These are phyloP conservation scores for Periconia sp. DNA, from an alignment of 2,329 filamentous ascomycete species.

Conservation along the genomic window DNA sequence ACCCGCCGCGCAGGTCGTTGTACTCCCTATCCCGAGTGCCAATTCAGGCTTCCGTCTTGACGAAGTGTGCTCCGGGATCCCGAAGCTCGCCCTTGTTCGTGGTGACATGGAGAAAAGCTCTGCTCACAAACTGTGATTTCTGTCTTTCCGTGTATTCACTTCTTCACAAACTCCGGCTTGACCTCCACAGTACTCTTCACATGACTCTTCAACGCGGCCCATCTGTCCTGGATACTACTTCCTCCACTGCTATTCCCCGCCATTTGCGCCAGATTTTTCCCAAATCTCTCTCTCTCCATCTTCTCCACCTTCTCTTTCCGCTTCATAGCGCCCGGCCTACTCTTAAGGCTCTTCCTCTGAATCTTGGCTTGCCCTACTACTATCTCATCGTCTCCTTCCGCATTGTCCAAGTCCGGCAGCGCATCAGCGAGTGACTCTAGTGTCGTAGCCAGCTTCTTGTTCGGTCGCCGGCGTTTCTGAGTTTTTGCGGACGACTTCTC, in stretches of 20 bases:
- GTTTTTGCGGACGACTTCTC: slow-evolving; percentile 64
- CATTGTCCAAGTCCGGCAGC: slow-evolving; percentile 67
- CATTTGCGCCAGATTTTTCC: slow-evolving; percentile 80
- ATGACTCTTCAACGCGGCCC: slow-evolving; percentile 82
- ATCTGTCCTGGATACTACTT: slow-evolving; percentile 54
- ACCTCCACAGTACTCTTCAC: slow-evolving; percentile 90
- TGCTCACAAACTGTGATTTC: background rate
- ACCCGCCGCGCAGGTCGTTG: no score
- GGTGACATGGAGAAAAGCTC: no score
- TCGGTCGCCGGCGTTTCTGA: slow-evolving; percentile 70
- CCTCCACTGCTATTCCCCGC: slow-evolving; percentile 38
- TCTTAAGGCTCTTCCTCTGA: slow-evolving; percentile 75
- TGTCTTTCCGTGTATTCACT: slow-evolving; percentile 8
- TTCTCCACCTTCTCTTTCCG: slow-evolving; percentile 79
- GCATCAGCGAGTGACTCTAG: slow-evolving; percentile 81
- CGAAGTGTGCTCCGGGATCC: no score
- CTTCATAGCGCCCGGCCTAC: slow-evolving; percentile 80
- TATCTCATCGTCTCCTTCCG: slow-evolving; percentile 32
- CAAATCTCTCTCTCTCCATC: slow-evolving; percentile 83
- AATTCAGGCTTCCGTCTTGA: no score
- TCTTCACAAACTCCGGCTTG: slow-evolving; percentile 71
- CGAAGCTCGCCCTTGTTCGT: no score
- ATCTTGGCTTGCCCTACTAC: slow-evolving; percentile 65
- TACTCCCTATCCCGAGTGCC: no score
- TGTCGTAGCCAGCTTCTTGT: slow-evolving; percentile 78